Evolutionary conservation across 305 asterid genomes (phyloP), one percentile per base, ranked within the genome.

Genomic region (Rubia occidens): DNA sequence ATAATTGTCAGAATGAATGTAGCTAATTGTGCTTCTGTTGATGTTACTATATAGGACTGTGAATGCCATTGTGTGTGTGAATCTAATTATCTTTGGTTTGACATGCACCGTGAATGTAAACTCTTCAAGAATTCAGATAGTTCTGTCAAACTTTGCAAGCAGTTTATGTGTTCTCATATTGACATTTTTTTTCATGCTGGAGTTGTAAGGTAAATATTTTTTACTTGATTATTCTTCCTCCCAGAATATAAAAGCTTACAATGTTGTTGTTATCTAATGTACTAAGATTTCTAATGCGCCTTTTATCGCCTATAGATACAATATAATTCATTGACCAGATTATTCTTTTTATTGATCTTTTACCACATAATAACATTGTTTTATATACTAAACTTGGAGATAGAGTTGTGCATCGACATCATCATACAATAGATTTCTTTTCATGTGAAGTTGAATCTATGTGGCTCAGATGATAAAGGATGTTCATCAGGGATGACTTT

Each of bases 41-140:
- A 24, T 71, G 37, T 32, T 29, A 10, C 59, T 40, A 4, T 14
- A 51, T 11, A 91, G 95, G 88, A 91, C 35, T 5, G 35, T 32
- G 35, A 32, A 32, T 32, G 35, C 29, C 29, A 26, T 24, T 24
- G 29, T 26, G 29, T 26, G 29, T 26, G 29, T 26, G 29, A 26
- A 26, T 26, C 32, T 29, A 29, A 29, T 29, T 29, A 2, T 32
- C 21, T 51, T 17, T 51, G 58, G 58, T 10, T 51, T 51, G 58
- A 51, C 58, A 5, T 51, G 58, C 58, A 51, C 58, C 58, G 21
- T 17, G 58, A 51, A 51, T 17, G 58, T 21, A 51, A 51, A 51
- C 58, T 51, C 58, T 51, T 17, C 58, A 51, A 51, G 58, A 8
- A 8, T 51, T 18, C 58, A 17, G 15, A 60, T 14, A 14, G 58